phyloP scores from a whole-genome alignment of 208 protist genomes.

The Leishmania gerbilli region DNA sequence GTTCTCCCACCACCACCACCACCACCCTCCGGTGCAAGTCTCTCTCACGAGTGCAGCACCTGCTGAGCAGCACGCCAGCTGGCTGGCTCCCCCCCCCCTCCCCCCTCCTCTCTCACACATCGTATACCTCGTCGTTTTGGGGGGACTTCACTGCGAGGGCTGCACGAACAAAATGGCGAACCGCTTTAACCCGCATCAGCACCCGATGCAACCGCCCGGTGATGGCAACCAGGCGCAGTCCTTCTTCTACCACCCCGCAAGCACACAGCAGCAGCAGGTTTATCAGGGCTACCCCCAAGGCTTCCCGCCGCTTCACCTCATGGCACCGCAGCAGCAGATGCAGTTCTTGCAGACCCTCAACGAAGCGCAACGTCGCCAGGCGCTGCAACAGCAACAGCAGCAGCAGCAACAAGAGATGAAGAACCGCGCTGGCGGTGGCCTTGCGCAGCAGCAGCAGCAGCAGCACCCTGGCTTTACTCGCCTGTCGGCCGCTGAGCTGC shows the following conservation, averaged over 20 bases:
- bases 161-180: constrained; percentile 7
- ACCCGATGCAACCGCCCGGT: constrained; percentile 19
- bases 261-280: constrained; percentile 39
- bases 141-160: not conserved
- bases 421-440: not conserved
- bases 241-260: constrained; percentile 29
- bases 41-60: not conserved
- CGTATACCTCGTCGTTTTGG: not conserved
- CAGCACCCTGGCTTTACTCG: constrained; percentile 10
- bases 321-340: constrained; percentile 8
- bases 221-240: constrained; percentile 22
- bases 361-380: constrained; percentile 17
- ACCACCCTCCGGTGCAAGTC: not conserved
- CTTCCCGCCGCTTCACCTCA: constrained; percentile 11
- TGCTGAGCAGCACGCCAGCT: not conserved
- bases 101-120: not conserved
- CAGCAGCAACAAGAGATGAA: constrained; percentile 30
- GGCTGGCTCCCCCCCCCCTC: not conserved
- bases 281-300: constrained; percentile 16
- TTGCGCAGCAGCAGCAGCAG: constrained; percentile 32
- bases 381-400: constrained; percentile 25
- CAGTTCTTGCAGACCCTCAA: constrained; percentile 27
- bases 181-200: constrained; percentile 16
- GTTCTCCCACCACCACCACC: not conserved
- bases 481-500: not conserved